These are phyloP conservation scores for Cynanchum wilfordii DNA, from an alignment of 257 asterid species.

Conservation along the genomic window DNA sequence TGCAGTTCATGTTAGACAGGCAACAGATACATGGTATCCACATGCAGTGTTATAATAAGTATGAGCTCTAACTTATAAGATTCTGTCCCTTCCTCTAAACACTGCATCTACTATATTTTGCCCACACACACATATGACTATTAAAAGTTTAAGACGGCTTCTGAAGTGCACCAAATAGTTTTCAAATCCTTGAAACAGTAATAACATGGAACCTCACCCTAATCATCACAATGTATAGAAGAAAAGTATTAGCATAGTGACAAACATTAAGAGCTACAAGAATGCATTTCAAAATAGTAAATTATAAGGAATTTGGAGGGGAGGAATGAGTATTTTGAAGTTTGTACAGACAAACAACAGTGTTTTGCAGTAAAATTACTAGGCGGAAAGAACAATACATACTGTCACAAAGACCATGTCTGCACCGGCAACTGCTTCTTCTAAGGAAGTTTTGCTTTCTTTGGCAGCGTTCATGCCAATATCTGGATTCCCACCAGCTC, in stretches of 20 bases:
- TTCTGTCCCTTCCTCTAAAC: background rate
- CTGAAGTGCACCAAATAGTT: background rate
- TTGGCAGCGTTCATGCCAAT: constrained; percentile 90
- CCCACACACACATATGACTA: background rate
- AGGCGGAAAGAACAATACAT: constrained; percentile 16
- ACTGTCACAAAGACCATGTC: constrained; percentile 58
- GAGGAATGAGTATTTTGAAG: background rate
- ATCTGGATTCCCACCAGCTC: constrained; percentile 98
- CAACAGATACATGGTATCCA: background rate
- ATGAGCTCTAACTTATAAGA: background rate
- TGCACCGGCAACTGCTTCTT: constrained; percentile 58
- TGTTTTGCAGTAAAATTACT: background rate
- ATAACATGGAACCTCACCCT: background rate
- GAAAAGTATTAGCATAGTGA: background rate
- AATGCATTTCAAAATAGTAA: background rate
- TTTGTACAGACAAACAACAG: background rate
- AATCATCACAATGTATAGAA: background rate
- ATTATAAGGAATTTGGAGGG: background rate
- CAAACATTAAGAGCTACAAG: background rate
- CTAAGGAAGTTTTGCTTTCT: constrained; percentile 80
- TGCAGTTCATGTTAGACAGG: background rate
- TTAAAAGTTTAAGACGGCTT: background rate
- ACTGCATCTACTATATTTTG: background rate
- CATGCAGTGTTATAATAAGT: background rate
- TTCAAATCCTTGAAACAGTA: background rate